These are phyloP conservation scores for Lactarius vividus DNA, from an alignment of 768 basidiomycete genomes.

Conservation along the genomic window DNA sequence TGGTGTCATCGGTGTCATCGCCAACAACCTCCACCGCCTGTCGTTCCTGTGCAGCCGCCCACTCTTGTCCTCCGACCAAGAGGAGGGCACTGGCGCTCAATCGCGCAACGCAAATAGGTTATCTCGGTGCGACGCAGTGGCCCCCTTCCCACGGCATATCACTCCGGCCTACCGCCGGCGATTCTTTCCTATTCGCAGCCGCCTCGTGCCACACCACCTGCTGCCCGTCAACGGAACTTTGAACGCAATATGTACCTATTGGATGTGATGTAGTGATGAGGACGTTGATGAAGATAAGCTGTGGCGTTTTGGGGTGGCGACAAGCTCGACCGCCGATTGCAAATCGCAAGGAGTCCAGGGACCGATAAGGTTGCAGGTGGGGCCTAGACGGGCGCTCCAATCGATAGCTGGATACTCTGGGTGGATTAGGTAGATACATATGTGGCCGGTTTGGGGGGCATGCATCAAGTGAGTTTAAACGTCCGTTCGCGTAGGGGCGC, in stretches of 20 bases:
- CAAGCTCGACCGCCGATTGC: constrained; percentile 7
- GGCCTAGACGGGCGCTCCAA: constrained; percentile 1
- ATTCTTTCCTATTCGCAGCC: background rate
- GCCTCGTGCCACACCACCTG: constrained; percentile 13
- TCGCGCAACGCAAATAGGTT: background rate
- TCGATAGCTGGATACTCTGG: background rate
- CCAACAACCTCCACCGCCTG: background rate
- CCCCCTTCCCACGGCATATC: background rate
- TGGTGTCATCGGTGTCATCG: constrained; percentile 12
- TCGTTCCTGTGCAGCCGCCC: background rate
- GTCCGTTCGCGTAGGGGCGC: too few relatives aligned
- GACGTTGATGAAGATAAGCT: constrained; percentile 3
- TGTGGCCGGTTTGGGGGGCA: background rate
- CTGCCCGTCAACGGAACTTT: background rate
- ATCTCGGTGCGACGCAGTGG: constrained; percentile 2
- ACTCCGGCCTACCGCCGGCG: background rate
- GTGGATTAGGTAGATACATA: background rate
- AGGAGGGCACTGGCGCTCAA: background rate
- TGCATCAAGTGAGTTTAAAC: too few relatives aligned
- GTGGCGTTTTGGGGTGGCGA: background rate
- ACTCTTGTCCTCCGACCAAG: background rate
- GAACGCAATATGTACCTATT: background rate
- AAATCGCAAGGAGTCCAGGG: background rate
- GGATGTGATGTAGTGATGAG: constrained; percentile 15
- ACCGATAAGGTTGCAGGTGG: constrained; percentile 1